Evolutionary conservation across 75 land plant species (phyloP).

Genomic region (Ceratopteris richardii): DNA sequence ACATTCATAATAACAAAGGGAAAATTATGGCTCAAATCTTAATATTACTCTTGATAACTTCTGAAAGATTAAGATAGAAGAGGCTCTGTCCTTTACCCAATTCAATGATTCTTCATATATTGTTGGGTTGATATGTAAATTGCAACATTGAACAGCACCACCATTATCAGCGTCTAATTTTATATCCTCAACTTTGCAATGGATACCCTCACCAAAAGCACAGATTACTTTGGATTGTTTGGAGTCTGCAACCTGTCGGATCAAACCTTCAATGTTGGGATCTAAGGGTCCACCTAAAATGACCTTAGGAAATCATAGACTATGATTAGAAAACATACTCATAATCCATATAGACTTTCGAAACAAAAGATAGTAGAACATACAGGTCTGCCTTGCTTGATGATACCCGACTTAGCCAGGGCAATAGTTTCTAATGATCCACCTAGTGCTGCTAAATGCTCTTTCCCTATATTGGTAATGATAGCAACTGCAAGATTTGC

Average conservation of each 20-base stretch:
- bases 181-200: constrained; percentile 30
- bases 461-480: constrained; percentile 75
- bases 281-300: constrained; percentile 74
- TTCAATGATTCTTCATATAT: background rate
- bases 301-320: constrained; percentile 45
- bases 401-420: constrained; percentile 85
- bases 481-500: constrained; percentile 57
- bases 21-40: too few relatives aligned
- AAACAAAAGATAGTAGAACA: background rate
- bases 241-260: constrained; percentile 49
- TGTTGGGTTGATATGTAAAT: constrained; percentile 27
- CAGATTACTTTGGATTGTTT: constrained; percentile 55
- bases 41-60: too few relatives aligned
- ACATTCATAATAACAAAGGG: too few relatives aligned
- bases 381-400: constrained; percentile 83
- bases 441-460: constrained; percentile 87
- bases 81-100: too few relatives aligned
- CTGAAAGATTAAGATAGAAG: too few relatives aligned
- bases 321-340: too few relatives aligned
- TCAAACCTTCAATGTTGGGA: constrained; percentile 46
- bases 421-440: constrained; percentile 88
- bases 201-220: constrained; percentile 43
- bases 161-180: constrained; percentile 4
- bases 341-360: background rate
- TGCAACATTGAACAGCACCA: constrained; percentile 49